These are phyloP conservation scores for Sodiomyces alkalinus DNA, from an alignment of 2,329 filamentous ascomycete genomes.

Conservation along the genomic window DNA sequence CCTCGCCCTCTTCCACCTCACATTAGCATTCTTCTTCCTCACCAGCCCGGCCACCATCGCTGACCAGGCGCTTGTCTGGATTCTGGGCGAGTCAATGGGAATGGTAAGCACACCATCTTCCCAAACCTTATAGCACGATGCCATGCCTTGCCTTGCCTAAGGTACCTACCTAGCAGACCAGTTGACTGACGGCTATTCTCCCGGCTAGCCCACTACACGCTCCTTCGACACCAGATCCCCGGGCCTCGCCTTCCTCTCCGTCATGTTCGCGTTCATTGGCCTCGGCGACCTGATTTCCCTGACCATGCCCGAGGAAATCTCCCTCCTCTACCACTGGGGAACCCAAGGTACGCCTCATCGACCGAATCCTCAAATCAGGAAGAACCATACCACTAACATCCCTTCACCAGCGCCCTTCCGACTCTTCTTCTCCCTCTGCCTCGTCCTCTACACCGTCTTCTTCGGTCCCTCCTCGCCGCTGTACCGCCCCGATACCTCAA, in stretches of 20 bases:
- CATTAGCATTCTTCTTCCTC: slow-evolving; percentile 71
- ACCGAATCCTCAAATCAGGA: too few species aligned
- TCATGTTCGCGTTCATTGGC: slow-evolving; percentile 46
- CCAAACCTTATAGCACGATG: too few species aligned
- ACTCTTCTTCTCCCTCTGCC: slow-evolving; percentile 42
- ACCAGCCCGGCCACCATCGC: slow-evolving; percentile 56
- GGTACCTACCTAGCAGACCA: too few species aligned
- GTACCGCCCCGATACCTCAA: slow-evolving; percentile 18
- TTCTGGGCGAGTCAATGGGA: slow-evolving; percentile 71
- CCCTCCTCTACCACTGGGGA: slow-evolving; percentile 47
- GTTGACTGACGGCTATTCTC: too few species aligned
- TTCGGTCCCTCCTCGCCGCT: slow-evolving; percentile 37
- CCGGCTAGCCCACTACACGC: too few species aligned
- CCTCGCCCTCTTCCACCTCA: slow-evolving; percentile 72
- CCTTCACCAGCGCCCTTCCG: slow-evolving; percentile 44
- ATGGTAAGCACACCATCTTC: slow-evolving; percentile 43
- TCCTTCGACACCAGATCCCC: slow-evolving; percentile 55
- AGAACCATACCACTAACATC: slow-evolving; percentile 36
- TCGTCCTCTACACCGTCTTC: slow-evolving; percentile 50
- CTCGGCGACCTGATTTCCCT: slow-evolving; percentile 50
- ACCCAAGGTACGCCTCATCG: slow-evolving; percentile 39
- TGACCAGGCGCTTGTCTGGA: slow-evolving; percentile 65
- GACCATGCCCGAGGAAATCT: slow-evolving; percentile 52
- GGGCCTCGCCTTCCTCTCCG: slow-evolving; percentile 58
- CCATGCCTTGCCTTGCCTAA: too few species aligned